Evolutionary conservation across 2,329 filamentous ascomycete genomes (phyloP), one percentile per base, ranked within the genome.

Genomic region (Penicillium sumatraense): DNA sequence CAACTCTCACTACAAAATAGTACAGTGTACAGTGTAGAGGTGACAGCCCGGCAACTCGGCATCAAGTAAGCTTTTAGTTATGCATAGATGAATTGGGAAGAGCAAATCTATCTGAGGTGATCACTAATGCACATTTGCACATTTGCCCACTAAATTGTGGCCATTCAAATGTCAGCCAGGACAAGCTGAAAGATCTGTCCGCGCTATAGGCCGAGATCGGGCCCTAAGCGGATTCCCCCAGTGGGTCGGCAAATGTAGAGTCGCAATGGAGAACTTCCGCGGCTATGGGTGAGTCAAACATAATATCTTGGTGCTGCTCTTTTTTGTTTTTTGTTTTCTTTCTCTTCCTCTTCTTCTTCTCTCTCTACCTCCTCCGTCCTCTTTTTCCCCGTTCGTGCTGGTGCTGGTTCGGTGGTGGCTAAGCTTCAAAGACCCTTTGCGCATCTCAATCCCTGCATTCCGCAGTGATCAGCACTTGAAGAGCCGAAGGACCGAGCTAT

Each of bases 151-250:
- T 5, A 24, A 20, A 16, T 8, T 10, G 27, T 46, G n/a, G 26
- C 42, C 23, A 23, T 44, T 26, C 6, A 44, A 27, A 13, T 44
- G 21, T 18, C 40, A 41, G 21, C 20, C 18, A 42, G 41, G 24
- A 29, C n/a, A 20, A 45, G 9, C 42, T 31, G 46, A 36, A 20
- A 40, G 38, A 51, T 51, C 48, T 41, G 16, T 21, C 53, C 38
- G 40, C 56, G 42, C 50, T 49, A 51, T 23, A 29, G 52, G 57
- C 59, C 59, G 59, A 61, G 59, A 61, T 61, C 59, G 57, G 59
- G 51, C 51, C 46, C 44, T n/a, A 49, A 50, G 33, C 26, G 29
- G 26, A 40, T 42, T 42, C 27, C 20, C 20, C 16, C 14, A 29
- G 52, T 56, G 57, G 59, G 58, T 53, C 54, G 45, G 20, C n/a